Evolutionary conservation across 2,329 filamentous ascomycete genomes (phyloP).

Genomic region (Fusarium tupiense): DNA sequence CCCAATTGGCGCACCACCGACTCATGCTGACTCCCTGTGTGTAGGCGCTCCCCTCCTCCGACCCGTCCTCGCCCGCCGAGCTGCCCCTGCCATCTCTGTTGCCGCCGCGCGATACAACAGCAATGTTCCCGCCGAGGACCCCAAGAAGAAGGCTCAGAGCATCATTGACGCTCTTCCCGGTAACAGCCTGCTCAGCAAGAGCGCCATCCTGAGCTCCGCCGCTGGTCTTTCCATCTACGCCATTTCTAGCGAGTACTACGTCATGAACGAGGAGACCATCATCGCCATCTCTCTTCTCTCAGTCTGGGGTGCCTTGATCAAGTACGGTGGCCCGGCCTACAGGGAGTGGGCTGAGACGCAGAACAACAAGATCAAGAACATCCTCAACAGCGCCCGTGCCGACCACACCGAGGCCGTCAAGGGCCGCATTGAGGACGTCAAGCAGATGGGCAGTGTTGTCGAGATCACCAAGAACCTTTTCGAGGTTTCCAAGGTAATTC

Average conservation of each 20-base stretch:
- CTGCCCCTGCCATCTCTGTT: conserved; percentile 77
- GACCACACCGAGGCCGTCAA: conserved; percentile 97
- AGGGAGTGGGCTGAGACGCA: conserved; percentile 90
- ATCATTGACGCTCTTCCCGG: conserved; percentile 94
- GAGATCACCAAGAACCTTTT: conserved; percentile 98
- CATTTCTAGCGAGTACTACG: conserved; percentile 99
- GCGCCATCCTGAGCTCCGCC: conserved; percentile 92
- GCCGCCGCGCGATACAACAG: conserved; percentile 76
- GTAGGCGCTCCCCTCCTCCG: conserved; percentile 91
- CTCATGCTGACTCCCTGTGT: conserved; percentile 39
- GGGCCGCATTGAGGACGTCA: conserved; percentile 90
- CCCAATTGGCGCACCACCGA: conserved; percentile 45
- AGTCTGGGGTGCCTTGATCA: conserved; percentile 91
- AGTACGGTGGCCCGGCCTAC: conserved; percentile 93
- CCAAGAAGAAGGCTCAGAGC: conserved; percentile 96
- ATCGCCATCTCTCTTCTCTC: conserved; percentile 91
- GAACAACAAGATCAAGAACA: conserved; percentile 91
- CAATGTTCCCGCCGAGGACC: conserved; percentile 84
- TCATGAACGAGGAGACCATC: conserved; percentile 98
- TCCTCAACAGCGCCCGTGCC: conserved; percentile 91
- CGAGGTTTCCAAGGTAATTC: conserved; percentile 91
- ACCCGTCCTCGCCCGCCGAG: conserved; percentile 78
- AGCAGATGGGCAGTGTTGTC: conserved; percentile 93
- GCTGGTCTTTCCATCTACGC: conserved; percentile 92
- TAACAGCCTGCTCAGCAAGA: conserved; percentile 93